Evolutionary conservation across 495 filamentous ascomycete genomes (phyloP), one percentile per base, ranked within the genome.

Genomic region (Filosporella fistucella): DNA sequence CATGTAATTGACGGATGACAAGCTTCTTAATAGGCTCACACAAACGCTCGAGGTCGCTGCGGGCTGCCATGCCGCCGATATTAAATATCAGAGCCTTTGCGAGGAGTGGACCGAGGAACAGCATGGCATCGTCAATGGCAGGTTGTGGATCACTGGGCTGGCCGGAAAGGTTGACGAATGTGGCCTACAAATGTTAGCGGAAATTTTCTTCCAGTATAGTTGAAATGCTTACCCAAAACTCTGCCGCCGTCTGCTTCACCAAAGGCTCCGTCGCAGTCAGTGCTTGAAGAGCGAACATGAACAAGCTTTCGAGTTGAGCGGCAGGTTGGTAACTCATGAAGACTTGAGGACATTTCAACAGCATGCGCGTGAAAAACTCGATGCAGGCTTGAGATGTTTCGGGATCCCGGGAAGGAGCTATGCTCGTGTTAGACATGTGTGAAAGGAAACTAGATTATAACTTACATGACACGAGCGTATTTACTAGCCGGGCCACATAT

Each of bases 341-440:
- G 14, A 81, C 61, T 17, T 74, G 60, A 22, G 76, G 67, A 56
- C 90, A 84, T 54, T 75, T 81, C 3, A 76, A 73, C 42, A 93
- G 64, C 23, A 90, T 66, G 39, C 80, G 81, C 22, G 77, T 72
- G 24, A 86, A 62, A 51, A 93, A 81, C 33, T 86, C 80, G 49
- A 93, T 85, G 26, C 84, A 78, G 49, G 81, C 85, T 54, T 91
- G 81, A 3, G 85, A 72, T 21, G 94, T 74, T 57, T 96, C 89
- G 1, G 89, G 88, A 32, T 96, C 91, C 49, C 76, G 68, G 29
- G 75, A 68, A 11, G 81, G 79, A 22, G 74, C 77, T 75, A 47
- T 7, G 20, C 51, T 29, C 12, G 47, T 36, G 23, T 55, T 43
- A 53, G 34, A 10, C 13, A 23, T 9, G 26, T 22, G 26, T 42